These are phyloP conservation scores for Fusarium luffae DNA, from an alignment of 2,329 filamentous ascomycete genomes.

Conservation along the genomic window DNA sequence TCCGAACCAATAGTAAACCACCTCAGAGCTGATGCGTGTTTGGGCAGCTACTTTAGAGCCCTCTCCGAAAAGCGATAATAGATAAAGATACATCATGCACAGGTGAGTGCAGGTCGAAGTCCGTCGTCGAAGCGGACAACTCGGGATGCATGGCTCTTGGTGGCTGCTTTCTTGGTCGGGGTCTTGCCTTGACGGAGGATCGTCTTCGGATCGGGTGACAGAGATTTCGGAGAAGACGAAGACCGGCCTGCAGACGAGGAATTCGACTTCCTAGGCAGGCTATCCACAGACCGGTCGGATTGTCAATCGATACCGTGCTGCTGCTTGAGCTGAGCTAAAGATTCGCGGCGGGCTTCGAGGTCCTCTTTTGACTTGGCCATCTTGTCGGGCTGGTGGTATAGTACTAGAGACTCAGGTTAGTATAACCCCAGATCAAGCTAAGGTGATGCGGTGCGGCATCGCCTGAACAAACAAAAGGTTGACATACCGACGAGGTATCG, in stretches of 20 bases:
- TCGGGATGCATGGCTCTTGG: constrained; percentile 53
- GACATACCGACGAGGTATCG: constrained; percentile 95
- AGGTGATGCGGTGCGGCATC: background rate
- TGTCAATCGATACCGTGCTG: constrained; percentile 99
- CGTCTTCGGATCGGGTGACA: constrained; percentile 56
- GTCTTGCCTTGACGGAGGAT: constrained; percentile 58
- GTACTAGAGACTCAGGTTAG: constrained; percentile 55
- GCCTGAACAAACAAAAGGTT: background rate
- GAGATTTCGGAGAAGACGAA: constrained; percentile 57
- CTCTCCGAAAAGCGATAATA: constrained; percentile 37
- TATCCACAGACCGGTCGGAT: constrained; percentile 75
- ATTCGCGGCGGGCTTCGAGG: constrained; percentile 91
- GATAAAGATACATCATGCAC: constrained; percentile 51
- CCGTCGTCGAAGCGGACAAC: constrained; percentile 57
- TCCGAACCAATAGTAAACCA: constrained; percentile 44
- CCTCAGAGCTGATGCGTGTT: constrained; percentile 35
- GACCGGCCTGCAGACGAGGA: constrained; percentile 71
- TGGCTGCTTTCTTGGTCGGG: constrained; percentile 49
- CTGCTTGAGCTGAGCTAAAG: constrained; percentile 97
- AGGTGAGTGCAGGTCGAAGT: constrained; percentile 52
- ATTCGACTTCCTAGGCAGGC: constrained; percentile 55
- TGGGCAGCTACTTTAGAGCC: constrained; percentile 23
- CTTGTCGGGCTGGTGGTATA: constrained; percentile 75
- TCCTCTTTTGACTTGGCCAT: constrained; percentile 89
- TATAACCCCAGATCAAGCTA: background rate